phyloP scores from a whole-genome alignment of 257 asterid genomes.

The Mentha longifolia region DNA sequence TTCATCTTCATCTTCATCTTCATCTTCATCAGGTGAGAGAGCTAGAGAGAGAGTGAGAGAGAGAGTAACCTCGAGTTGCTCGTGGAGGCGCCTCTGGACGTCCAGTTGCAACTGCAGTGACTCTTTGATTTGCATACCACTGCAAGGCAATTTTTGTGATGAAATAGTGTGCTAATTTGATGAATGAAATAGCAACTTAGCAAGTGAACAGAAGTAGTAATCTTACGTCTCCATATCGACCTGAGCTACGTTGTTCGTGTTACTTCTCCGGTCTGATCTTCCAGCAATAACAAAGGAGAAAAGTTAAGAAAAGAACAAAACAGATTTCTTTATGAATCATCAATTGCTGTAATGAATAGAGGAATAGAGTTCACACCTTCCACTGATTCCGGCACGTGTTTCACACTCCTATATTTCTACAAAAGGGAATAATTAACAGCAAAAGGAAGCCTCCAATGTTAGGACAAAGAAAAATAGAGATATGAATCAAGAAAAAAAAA shows the following conservation, averaged over 20 bases:
- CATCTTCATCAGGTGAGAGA: neutral
- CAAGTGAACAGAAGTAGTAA: neutral
- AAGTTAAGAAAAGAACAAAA: neutral
- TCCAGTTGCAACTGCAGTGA: slow-evolving; percentile 74
- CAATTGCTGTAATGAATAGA: neutral
- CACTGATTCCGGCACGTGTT: slow-evolving; percentile 59
- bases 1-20: too few species aligned
- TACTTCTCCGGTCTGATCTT: slow-evolving; percentile 50
- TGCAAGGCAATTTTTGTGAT: slow-evolving; percentile 29
- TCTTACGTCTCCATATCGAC: slow-evolving; percentile 55
- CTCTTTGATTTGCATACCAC: slow-evolving; percentile 77
- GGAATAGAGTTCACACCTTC: slow-evolving; percentile 65
- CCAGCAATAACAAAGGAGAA: slow-evolving; percentile 42
- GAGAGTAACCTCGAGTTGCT: slow-evolving; percentile 67
- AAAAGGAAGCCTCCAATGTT: too few species aligned
- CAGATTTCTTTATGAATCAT: slow-evolving; percentile 4
- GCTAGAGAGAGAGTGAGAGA: neutral
- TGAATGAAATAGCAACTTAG: neutral
- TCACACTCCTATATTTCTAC: slow-evolving; percentile 78
- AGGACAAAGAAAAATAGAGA: neutral
- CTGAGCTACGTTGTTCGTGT: slow-evolving; percentile 30
- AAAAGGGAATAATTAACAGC: neutral
- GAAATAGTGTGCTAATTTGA: neutral
- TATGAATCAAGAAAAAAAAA: neutral
- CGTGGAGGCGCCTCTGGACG: slow-evolving; percentile 74